Evolutionary conservation across 176 grass and related monocot genomes (phyloP), one percentile per base, ranked within the genome.

Genomic region (Metroxylon sagu): DNA sequence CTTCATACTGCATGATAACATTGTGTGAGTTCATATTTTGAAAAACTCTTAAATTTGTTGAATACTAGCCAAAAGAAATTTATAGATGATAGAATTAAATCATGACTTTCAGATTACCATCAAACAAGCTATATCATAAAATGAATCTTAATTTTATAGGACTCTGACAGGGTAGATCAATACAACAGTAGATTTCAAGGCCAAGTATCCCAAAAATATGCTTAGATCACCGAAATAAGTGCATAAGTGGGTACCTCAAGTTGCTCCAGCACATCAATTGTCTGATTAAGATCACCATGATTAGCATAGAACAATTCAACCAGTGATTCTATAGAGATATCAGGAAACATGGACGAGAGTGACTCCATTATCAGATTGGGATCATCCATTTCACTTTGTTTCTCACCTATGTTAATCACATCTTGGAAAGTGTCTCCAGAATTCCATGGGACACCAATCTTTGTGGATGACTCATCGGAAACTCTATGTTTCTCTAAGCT

Each of bases 281-380:
- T 80, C 19, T 54, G 67, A 18, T 25, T 71, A 4, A 72, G 1
- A 25, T 83, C 71, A 43, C 79, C 79, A 4, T 74, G 51, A 39
- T 76, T 54, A 19, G 61, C 76, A 54, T 66, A 69, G 29, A 89
- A 69, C 25, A 71, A 65, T 31, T 71, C 85, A 29, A 52, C 25
- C 49, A 89, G 79, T 59, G 66, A 89, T 17, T 89, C 80, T n/a
- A 59, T 29, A 59, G 80, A 71, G 19, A 89, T 71, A 74, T 80
- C 69, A 18, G 85, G 80, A 71, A 83, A 89, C 51, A 89, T 71
- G 25, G 28, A 64, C 0, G 69, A 66, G 56, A 89, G 50, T 50
- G 18, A 77, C 16, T 79, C 60, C 35, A 89, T 54, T 49, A 50
- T 71, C 29, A 5, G 16, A 59, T 64, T 48, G 35, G 29, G 71